Percentiles rank a stretch among this genome's conserved stretches.
phyloP scores from a whole-genome alignment of 306 rosid genomes.

The Notholithocarpus densiflorus region DNA sequence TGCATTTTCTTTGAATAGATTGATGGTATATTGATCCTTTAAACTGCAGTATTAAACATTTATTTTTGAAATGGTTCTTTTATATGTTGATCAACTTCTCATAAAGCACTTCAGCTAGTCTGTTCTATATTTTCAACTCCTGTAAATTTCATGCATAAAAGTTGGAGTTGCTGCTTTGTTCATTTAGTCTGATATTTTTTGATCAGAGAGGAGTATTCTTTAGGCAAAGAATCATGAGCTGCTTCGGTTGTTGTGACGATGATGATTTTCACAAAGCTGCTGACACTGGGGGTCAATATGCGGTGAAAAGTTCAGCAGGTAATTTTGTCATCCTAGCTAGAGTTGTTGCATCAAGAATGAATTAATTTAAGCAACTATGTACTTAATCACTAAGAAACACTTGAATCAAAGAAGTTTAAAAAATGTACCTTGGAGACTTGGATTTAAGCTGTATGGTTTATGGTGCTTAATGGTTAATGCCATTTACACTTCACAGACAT shows the following conservation, averaged over 20 bases:
- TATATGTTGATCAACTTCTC: slow-evolving; percentile 2
- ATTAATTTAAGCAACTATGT: not conserved
- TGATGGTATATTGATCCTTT: not conserved
- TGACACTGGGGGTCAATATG: slow-evolving; percentile 56
- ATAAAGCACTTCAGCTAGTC: not conserved
- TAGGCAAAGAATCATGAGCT: slow-evolving; percentile 55
- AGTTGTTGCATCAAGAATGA: not conserved
- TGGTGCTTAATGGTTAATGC: not conserved
- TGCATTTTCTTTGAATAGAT: not conserved
- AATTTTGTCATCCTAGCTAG: slow-evolving; percentile 2
- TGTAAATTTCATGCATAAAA: not conserved
- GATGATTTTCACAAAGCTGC: slow-evolving; percentile 54
- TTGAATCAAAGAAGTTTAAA: not conserved
- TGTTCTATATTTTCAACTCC: not conserved
- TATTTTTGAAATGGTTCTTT: slow-evolving; percentile 8
- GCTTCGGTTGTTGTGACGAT: slow-evolving; percentile 75
- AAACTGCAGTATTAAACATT: not conserved
- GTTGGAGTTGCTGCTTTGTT: not conserved
- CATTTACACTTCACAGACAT: not conserved
- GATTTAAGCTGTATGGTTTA: not conserved
- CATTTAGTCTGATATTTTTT: slow-evolving; percentile 17
- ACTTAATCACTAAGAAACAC: not conserved
- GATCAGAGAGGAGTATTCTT: slow-evolving; percentile 5
- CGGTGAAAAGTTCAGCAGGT: slow-evolving; percentile 60
- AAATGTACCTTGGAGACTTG: not conserved